Conservation (phyloP, 495 filamentous ascomycete genomes). For the Glonium stellatum region DNA sequence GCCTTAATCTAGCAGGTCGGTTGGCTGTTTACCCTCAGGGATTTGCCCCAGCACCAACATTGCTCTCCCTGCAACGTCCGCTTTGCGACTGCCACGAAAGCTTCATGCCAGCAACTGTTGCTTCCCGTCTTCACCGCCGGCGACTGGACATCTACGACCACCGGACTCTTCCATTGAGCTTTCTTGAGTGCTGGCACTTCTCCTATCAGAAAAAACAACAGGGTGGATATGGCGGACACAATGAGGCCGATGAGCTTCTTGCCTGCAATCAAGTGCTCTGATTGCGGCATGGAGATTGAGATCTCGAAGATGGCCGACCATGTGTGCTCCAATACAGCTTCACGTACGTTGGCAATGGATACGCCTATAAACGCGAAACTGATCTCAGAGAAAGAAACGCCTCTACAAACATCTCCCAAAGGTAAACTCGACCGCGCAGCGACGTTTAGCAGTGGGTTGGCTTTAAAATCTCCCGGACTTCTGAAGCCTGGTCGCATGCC, state of each 20-base stretch:
- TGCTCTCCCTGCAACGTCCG: background rate
- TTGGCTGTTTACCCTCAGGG: slow-evolving; percentile 12
- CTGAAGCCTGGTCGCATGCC: slow-evolving; percentile 29
- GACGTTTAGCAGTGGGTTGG: slow-evolving; percentile 12
- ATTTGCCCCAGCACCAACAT: slow-evolving; percentile 7
- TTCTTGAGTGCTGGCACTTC: background rate
- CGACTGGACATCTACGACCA: slow-evolving; percentile 1
- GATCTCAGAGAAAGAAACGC: slow-evolving; percentile 4
- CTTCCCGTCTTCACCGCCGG: background rate
- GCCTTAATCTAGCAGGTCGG: slow-evolving; percentile 14
- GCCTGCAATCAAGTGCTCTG: slow-evolving; percentile 93
- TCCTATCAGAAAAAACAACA: background rate
- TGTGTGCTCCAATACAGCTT: slow-evolving; percentile 47
- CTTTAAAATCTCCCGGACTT: slow-evolving; percentile 16
- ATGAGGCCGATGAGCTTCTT: slow-evolving; percentile 63
- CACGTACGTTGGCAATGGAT: slow-evolving; percentile 12
- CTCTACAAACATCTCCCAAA: slow-evolving; percentile 15
- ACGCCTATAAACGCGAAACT: slow-evolving; percentile 2
- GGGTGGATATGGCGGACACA: slow-evolving; percentile 35
- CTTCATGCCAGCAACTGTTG: background rate
- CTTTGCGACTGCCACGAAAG: background rate
- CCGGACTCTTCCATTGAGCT: background rate
- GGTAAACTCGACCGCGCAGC: slow-evolving; percentile 17
- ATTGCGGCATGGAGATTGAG: slow-evolving; percentile 74
- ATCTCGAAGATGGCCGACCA: slow-evolving; percentile 93